These are phyloP conservation scores for Calonectria hongkongensis DNA, from an alignment of 2,329 filamentous ascomycete genomes.

Conservation along the genomic window DNA sequence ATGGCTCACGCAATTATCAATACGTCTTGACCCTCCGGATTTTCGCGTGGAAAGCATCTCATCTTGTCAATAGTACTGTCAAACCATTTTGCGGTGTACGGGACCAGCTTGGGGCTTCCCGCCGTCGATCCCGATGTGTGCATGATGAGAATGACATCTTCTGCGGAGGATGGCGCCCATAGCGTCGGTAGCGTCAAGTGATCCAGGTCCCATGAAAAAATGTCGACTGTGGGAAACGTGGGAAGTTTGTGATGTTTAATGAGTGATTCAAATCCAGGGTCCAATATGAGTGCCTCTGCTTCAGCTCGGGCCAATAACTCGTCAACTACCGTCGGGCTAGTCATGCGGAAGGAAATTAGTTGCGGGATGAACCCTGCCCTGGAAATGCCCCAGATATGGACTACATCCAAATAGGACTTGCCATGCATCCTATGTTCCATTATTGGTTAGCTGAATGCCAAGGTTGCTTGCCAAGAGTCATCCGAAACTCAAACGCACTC, in stretches of 20 bases:
- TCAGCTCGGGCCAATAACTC: conserved; percentile 38
- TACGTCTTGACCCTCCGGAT: neutral
- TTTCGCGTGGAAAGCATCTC: neutral
- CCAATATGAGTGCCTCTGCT: conserved; percentile 43
- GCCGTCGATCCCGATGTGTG: conserved; percentile 52
- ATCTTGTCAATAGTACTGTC: conserved; percentile 19
- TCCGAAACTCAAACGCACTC: neutral
- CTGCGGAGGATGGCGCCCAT: conserved; percentile 5
- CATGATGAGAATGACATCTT: conserved; percentile 41
- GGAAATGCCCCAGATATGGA: conserved; percentile 45
- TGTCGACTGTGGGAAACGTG: neutral
- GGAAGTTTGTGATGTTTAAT: conserved; percentile 36
- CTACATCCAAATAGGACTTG: conserved; percentile 37
- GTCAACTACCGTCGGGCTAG: conserved; percentile 42
- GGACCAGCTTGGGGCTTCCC: conserved; percentile 49
- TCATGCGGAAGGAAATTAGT: conserved; percentile 45
- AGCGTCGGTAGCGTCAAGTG: neutral
- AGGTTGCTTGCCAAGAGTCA: no score
- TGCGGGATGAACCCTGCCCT: conserved; percentile 51
- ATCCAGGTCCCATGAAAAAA: neutral
- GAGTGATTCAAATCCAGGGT: conserved; percentile 15
- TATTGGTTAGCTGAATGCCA: neutral
- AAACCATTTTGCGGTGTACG: conserved; percentile 45
- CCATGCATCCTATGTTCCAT: conserved; percentile 44
- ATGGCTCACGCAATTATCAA: conserved; percentile 30